phyloP scores from a whole-genome alignment of 1,139 yeast species.

The Geotrichum bryndzae region DNA sequence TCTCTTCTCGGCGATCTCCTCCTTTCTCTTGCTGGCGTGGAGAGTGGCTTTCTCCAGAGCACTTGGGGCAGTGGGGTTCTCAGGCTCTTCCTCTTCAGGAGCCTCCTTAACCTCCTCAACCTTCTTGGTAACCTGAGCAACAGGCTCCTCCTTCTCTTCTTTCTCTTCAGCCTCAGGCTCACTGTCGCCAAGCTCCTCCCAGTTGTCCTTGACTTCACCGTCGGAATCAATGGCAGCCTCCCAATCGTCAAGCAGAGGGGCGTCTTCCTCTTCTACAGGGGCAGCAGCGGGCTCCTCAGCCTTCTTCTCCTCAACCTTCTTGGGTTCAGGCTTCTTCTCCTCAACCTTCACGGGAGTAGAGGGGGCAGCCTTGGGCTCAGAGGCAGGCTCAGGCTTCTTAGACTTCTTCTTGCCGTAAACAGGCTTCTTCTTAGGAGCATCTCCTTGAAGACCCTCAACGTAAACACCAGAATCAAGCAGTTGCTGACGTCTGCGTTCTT shows the following conservation, averaged over 20 bases:
- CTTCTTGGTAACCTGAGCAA: conserved; percentile 23
- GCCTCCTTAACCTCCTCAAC: conserved; percentile 25
- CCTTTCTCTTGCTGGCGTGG: conserved; percentile 27
- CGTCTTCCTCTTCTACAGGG: conserved; percentile 26
- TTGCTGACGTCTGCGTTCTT: conserved; percentile 86
- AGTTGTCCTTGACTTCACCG: conserved; percentile 35
- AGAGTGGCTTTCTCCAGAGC: conserved; percentile 30
- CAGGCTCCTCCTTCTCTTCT: conserved; percentile 23
- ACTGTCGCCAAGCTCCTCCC: conserved; percentile 32
- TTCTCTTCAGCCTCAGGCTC: conserved; percentile 23
- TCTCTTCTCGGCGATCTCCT: conserved; percentile 36
- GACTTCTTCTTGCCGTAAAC: conserved; percentile 73
- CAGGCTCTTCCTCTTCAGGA: conserved; percentile 21
- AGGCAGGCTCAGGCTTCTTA: conserved; percentile 37
- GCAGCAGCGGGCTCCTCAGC: conserved; percentile 29
- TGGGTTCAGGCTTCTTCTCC: conserved; percentile 23
- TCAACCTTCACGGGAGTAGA: conserved; percentile 27
- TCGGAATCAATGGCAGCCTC: conserved; percentile 39
- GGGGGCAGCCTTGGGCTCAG: conserved; percentile 38
- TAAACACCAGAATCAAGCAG: conserved; percentile 67
- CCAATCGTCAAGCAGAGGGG: conserved; percentile 36
- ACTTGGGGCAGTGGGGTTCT: conserved; percentile 25
- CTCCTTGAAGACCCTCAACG: conserved; percentile 61
- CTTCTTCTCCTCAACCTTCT: conserved; percentile 24
- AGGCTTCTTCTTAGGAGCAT: conserved; percentile 52